Conservation (phyloP, 1,284 basidiomycete species). For the Pterula multifida region DNA sequence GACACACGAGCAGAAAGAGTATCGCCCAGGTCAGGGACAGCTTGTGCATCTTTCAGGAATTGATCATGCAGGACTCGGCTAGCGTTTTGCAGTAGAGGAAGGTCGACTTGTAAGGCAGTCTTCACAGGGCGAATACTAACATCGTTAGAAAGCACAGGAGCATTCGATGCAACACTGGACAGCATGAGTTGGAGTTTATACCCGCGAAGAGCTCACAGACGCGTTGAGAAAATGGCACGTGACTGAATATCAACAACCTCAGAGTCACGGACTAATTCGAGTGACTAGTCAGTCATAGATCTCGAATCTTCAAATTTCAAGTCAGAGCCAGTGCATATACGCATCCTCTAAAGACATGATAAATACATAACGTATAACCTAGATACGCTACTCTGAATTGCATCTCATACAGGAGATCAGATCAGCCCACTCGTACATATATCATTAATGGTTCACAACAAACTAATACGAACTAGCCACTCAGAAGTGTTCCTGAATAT, state of each 20-base stretch:
- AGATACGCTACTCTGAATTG: background rate
- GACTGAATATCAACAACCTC: too few species aligned
- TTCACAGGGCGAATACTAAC: background rate
- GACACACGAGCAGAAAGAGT: conserved; percentile 41
- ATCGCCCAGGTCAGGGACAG: conserved; percentile 63
- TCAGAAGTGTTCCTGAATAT: conserved; percentile 51
- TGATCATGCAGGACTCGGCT: conserved; percentile 55
- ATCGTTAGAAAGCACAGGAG: too few species aligned
- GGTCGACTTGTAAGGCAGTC: conserved; percentile 31
- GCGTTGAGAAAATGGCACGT: too few species aligned
- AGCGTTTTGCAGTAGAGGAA: conserved; percentile 51
- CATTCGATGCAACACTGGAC: too few species aligned
- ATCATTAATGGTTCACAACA: conserved; percentile 23
- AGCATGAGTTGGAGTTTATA: too few species aligned
- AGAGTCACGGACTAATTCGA: too few species aligned
- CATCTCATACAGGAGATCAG: background rate
- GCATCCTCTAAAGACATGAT: too few species aligned
- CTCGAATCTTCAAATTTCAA: too few species aligned
- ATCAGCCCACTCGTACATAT: conserved; percentile 24
- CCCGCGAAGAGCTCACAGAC: too few species aligned
- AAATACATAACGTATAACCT: too few species aligned
- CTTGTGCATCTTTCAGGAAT: conserved; percentile 56
- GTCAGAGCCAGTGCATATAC: too few species aligned
- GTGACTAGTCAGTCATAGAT: too few species aligned
- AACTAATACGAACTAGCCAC: conserved; percentile 52